phyloP scores from a whole-genome alignment of 352 stramenopile genomes.

The Nothophytophthora sp. region DNA sequence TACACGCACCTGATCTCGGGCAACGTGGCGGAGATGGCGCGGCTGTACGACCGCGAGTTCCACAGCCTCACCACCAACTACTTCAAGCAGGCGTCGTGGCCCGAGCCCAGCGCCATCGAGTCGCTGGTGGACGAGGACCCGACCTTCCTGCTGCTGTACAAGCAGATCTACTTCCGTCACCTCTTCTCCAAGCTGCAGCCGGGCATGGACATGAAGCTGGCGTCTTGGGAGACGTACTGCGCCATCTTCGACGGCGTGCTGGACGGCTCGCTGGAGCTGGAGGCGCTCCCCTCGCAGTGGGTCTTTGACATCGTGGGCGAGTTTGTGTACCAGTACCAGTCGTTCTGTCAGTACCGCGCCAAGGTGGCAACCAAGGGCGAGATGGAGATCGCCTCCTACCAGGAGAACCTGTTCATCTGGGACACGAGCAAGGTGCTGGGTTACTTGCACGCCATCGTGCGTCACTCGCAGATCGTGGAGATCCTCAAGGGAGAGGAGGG shows the following conservation, averaged over 20 bases:
- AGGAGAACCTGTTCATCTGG: constrained; percentile 93
- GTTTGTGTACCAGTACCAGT: constrained; percentile 99
- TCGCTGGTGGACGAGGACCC: constrained; percentile 86
- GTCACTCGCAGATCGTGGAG: constrained; percentile 91
- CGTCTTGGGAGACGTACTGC: constrained; percentile 93
- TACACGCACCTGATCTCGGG: constrained; percentile 85
- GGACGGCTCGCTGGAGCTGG: constrained; percentile 76
- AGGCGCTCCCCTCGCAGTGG: constrained; percentile 94
- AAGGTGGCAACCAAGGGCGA: constrained; percentile 75
- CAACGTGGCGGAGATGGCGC: constrained; percentile 83
- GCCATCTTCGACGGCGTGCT: constrained; percentile 95
- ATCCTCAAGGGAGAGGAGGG: constrained; percentile 70
- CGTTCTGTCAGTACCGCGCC: constrained; percentile 96
- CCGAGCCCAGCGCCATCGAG: constrained; percentile 83
- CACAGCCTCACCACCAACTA: constrained; percentile 91
- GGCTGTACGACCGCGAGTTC: constrained; percentile 90
- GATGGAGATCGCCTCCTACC: constrained; percentile 52
- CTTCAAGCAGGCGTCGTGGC: constrained; percentile 96
- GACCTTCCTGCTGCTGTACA: constrained; percentile 96
- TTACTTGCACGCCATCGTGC: constrained; percentile 95
- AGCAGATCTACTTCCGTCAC: constrained; percentile 97
- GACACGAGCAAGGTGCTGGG: constrained; percentile 94
- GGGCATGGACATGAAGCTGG: constrained; percentile 90
- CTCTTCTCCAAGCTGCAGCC: constrained; percentile 93
- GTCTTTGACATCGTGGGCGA: constrained; percentile 99